A percentile compares a stretch with the other conserved stretches of the same genome.
These are phyloP conservation scores for Fistulifera solaris DNA, from an alignment of 108 stramenopile species.

Conservation along the genomic window DNA sequence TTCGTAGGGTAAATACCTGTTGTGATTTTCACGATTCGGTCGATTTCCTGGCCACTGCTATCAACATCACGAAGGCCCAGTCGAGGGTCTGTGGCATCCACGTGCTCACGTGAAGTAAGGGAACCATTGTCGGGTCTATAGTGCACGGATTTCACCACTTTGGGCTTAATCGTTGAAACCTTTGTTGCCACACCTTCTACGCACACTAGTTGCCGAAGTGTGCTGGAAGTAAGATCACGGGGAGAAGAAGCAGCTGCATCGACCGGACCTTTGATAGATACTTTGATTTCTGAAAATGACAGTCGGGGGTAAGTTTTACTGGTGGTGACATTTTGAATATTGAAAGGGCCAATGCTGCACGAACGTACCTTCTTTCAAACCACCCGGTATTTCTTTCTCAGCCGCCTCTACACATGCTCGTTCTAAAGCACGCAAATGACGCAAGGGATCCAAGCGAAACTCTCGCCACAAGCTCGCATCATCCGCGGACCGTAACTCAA, in stretches of 20 bases:
- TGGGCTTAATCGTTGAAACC: slow-evolving; percentile 93
- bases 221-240: slow-evolving; percentile 49
- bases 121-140: slow-evolving; percentile 87
- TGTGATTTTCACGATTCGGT: slow-evolving; percentile 70
- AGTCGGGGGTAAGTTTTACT: neutral
- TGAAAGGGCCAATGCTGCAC: neutral
- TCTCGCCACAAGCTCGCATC: slow-evolving; percentile 40
- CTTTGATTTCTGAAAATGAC: slow-evolving; percentile 39
- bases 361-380: slow-evolving; percentile 53
- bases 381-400: slow-evolving; percentile 58
- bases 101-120: slow-evolving; percentile 75
- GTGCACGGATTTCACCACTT: slow-evolving; percentile 94
- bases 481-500: slow-evolving; percentile 51
- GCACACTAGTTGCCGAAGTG: slow-evolving; percentile 78
- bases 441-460: slow-evolving; percentile 57
- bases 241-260: slow-evolving; percentile 56
- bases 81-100: slow-evolving; percentile 94
- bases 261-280: slow-evolving; percentile 66
- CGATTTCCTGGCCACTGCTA: slow-evolving; percentile 56
- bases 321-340: neutral
- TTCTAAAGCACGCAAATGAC: slow-evolving; percentile 75
- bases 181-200: slow-evolving; percentile 99
- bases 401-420: slow-evolving; percentile 67
- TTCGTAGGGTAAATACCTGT: slow-evolving; percentile 83
- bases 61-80: slow-evolving; percentile 79